Base-by-base conservation (phyloP, 768 basidiomycete species). In the Gyrodon lividus region DNA sequence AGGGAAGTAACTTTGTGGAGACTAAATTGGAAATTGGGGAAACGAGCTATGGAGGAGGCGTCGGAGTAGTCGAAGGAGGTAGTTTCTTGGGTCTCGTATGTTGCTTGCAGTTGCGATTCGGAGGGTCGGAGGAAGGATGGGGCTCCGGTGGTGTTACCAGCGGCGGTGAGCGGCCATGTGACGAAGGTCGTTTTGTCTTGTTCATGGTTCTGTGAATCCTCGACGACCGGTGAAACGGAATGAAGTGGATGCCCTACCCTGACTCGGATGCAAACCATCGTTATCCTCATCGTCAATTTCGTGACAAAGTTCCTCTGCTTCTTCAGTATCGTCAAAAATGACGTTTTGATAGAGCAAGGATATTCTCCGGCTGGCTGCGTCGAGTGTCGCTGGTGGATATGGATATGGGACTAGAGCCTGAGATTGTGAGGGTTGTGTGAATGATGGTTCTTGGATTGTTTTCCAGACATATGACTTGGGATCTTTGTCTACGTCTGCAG, bases 1-100 rank as follows among this genome's bases (percentile, higher is more conserved):
- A 91, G 70, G 2, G 81, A 69, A 0, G 80, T 77, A 17, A 91
- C 65, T 0, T 72, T 60, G 62, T 89, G 80, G 16, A 89, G 69
- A 58, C 74, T 83, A 69, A 92, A 89, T 54, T 86, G 82, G 60
- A 89, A 92, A 7, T 74, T 69, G 3, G 89, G 89, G 59, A 92
- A 91, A 9, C 75, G 77, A 8, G 77, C 81, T 55, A 92, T 86
- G 16, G 88, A 89, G 0, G 85, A 85, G 1, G 80, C 75, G 57
- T 86, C 80, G 5, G 86, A 87, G 61, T 81, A 81, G 54, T 76
- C 68, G 56, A 74, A 72, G 1, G 83, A 83, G 35, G 72, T 71
- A 0, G 74, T 74, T 35, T 75, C 76, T 59, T 81, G 77, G 2
- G 76, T 77, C 38, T 69, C 69, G 39, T 71, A 66, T 8, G 68